Evolutionary conservation across 2,329 filamentous ascomycete species (phyloP).

Genomic region (Neurospora sp.): DNA sequence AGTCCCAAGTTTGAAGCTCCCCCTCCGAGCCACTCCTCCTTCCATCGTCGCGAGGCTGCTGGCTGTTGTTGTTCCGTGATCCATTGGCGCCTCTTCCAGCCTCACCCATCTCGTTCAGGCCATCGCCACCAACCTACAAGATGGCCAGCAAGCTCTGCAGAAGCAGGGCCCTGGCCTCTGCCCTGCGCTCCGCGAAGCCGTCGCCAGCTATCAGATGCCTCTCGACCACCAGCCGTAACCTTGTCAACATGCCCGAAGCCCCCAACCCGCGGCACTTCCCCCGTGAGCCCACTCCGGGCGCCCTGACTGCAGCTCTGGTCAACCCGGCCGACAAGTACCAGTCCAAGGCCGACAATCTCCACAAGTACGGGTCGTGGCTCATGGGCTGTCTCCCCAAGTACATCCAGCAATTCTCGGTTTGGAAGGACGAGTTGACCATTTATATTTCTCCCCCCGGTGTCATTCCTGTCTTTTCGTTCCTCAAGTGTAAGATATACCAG

Average conservation of each 20-base stretch:
- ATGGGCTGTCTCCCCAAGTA: slow-evolving; percentile 97
- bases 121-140: background rate
- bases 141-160: slow-evolving; percentile 54
- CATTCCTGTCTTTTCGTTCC: slow-evolving; percentile 83
- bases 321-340: slow-evolving; percentile 92
- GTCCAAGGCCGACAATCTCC: slow-evolving; percentile 76
- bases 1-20: background rate
- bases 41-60: slow-evolving; percentile 11
- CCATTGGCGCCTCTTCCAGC: slow-evolving; percentile 33
- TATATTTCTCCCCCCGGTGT: slow-evolving; percentile 84
- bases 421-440: slow-evolving; percentile 97
- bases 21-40: background rate
- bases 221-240: slow-evolving; percentile 35
- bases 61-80: slow-evolving; percentile 13
- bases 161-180: slow-evolving; percentile 45
- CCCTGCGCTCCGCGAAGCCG: slow-evolving; percentile 42
- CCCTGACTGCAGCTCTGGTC: slow-evolving; percentile 67
- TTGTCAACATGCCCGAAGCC: slow-evolving; percentile 48
- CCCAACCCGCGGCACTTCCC: slow-evolving; percentile 59
- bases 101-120: slow-evolving; percentile 17
- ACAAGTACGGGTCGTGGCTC: slow-evolving; percentile 92
- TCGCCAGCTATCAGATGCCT: slow-evolving; percentile 37
- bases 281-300: slow-evolving; percentile 41
- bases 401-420: slow-evolving; percentile 97
- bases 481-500: slow-evolving; percentile 55